Evolutionary conservation across 2,329 filamentous ascomycete species (phyloP), one percentile per base, ranked within the genome.

Genomic region (Verticillium tricorpus): DNA sequence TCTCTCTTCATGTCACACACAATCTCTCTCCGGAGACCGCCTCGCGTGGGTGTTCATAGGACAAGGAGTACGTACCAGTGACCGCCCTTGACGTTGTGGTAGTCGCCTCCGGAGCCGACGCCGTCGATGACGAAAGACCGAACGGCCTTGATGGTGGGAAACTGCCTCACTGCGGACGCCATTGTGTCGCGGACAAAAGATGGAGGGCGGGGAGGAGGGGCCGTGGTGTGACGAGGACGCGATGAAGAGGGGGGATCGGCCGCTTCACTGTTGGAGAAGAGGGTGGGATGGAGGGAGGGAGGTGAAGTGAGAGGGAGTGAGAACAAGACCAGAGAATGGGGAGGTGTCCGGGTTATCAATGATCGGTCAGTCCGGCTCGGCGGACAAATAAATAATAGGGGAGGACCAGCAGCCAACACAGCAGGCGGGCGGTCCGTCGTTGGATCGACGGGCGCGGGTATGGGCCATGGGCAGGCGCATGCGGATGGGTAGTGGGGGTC

Each of bases 1-100:
- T 9, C 22, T 50, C 8, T 45, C 17, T 19, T 28, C 28, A 28
- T 28, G 28, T 28, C 28, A 28, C 28, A 28, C 28, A 28, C 28
- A 28, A 4, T 5, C 28, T 28, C 28, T 28, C 28, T 28, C 28
- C 25, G 5, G 25, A 25, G 25, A 5, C 25, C 25, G 25, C 25
- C 25, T 3, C 25, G 25, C 25, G 34, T 11, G 34, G 34, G 34
- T 7, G 12, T 14, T 35, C 34, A 22, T 14, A 55, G 22, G 22
- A 56, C 28, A 17, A 28, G 52, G 37, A 19, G 54, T 19, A 58
- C 80, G 67, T 76, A 89, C 87, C 87, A 89, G 70, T 89, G 87
- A 25, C 86, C 86, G 37, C 85, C 83, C 66, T 92, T 84, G 70
- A 96, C 93, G 82, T 97, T 97, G 82, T 97, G 93, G 75, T 97